phyloP scores from a whole-genome alignment of 768 basidiomycete species.

The Suillus plorans region DNA sequence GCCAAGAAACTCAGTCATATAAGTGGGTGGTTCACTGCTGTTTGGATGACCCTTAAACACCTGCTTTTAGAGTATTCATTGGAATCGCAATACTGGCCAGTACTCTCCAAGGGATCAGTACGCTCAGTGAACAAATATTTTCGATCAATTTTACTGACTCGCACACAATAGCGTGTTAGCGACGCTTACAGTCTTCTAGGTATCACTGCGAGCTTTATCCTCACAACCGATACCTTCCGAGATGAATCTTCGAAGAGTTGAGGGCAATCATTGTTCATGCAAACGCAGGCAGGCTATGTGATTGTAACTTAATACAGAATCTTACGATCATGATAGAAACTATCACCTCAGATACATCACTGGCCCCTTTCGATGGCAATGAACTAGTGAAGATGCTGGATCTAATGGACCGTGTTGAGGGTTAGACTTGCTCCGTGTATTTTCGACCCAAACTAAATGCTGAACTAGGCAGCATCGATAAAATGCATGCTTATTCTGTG shows the following conservation, averaged over 20 bases:
- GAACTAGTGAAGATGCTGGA: slow-evolving; percentile 13
- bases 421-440: neutral
- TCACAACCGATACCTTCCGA: slow-evolving; percentile 7
- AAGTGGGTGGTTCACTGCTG: slow-evolving; percentile 6
- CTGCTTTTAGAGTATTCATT: slow-evolving; percentile 19
- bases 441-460: neutral
- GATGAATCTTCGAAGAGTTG: slow-evolving; percentile 4
- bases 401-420: slow-evolving; percentile 10
- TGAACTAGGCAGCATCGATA: slow-evolving; percentile 1
- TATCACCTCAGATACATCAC: slow-evolving; percentile 16
- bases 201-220: slow-evolving; percentile 25
- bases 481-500: slow-evolving; percentile 9
- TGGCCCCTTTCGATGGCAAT: slow-evolving; percentile 15
- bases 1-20: slow-evolving; percentile 12
- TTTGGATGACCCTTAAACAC: neutral
- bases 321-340: slow-evolving; percentile 15
- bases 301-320: neutral
- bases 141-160: neutral
- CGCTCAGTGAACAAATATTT: neutral
- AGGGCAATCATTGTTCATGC: slow-evolving; percentile 13
- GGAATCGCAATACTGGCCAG: slow-evolving; percentile 29
- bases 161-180: neutral
- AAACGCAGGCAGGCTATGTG: slow-evolving; percentile 4
- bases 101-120: neutral
- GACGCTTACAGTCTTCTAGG: slow-evolving; percentile 14